phyloP scores from a whole-genome alignment of 2,329 filamentous ascomycete genomes.

The Venturia effusa region DNA sequence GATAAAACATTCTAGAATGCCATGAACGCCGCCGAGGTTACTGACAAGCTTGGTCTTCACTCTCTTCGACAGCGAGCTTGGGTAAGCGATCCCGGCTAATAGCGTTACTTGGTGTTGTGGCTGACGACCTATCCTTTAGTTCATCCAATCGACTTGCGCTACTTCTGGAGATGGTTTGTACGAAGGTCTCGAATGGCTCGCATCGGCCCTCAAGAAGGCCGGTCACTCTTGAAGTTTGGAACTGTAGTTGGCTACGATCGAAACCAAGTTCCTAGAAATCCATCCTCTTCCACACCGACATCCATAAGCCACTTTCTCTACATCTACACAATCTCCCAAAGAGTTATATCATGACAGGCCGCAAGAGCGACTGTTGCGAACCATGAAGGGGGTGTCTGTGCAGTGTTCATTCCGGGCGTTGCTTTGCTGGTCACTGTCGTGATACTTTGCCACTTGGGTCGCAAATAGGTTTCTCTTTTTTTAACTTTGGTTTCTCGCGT shows the following conservation, averaged over 20 bases:
- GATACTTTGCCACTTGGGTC: not conserved
- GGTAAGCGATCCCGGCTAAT: slow-evolving; percentile 56
- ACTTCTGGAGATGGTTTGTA: slow-evolving; percentile 99
- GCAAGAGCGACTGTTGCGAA: slow-evolving; percentile 4
- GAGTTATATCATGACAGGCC: slow-evolving; percentile 8
- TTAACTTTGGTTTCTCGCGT: not conserved
- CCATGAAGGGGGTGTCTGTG: not conserved
- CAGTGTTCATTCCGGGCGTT: slow-evolving; percentile 1
- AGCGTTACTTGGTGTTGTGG: slow-evolving; percentile 6
- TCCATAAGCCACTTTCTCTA: slow-evolving; percentile 4
- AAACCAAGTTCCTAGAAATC: not conserved
- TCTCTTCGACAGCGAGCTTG: slow-evolving; percentile 96
- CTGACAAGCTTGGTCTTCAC: slow-evolving; percentile 99
- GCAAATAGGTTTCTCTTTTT: slow-evolving; percentile 2
- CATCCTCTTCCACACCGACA: slow-evolving; percentile 6
- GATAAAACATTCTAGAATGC: slow-evolving; percentile 57
- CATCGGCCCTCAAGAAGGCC: slow-evolving; percentile 11
- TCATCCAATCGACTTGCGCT: slow-evolving; percentile 99
- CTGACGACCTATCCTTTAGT: slow-evolving; percentile 36
- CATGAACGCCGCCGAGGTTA: slow-evolving; percentile 99
- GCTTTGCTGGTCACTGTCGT: slow-evolving; percentile 6
- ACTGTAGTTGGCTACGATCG: slow-evolving; percentile 1
- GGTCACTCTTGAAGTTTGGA: slow-evolving; percentile 9
- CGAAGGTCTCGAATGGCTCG: slow-evolving; percentile 65
- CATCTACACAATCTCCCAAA: slow-evolving; percentile 8